Conservation (phyloP, 164 flowering plant species). For the Tinospora cordifolia region DNA sequence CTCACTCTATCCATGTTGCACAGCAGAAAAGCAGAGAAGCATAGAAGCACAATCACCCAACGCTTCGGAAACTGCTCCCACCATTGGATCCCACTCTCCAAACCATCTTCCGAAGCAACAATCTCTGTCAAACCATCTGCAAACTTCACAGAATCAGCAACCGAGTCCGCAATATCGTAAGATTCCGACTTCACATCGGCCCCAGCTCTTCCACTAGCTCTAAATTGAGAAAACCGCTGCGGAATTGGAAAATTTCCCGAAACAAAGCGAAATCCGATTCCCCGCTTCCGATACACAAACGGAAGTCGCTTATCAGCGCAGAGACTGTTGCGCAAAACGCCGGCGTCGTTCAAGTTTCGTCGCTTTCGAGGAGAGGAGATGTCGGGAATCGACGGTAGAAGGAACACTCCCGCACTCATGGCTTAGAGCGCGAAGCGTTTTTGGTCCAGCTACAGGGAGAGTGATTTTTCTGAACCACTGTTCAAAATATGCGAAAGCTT, state of each 20-base stretch:
- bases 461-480: background rate
- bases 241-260: constrained; percentile 13
- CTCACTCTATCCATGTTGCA: constrained; percentile 97
- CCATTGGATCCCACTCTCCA: constrained; percentile 34
- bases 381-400: constrained; percentile 28
- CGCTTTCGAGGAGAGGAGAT: constrained; percentile 10
- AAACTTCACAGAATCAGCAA: constrained; percentile 32
- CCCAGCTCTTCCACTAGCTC: constrained; percentile 25
- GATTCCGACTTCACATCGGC: constrained; percentile 60
- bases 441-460: constrained; percentile 1
- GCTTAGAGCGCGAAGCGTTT: constrained; percentile 15
- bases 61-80: constrained; percentile 84
- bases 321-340: constrained; percentile 5
- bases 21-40: constrained; percentile 85
- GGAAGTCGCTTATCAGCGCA: constrained; percentile 6
- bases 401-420: constrained; percentile 47
- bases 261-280: constrained; percentile 16
- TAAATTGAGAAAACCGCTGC: constrained; percentile 11
- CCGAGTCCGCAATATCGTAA: constrained; percentile 29
- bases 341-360: constrained; percentile 5
- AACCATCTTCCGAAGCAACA: constrained; percentile 23
- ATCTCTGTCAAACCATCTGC: constrained; percentile 21
- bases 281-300: constrained; percentile 7
- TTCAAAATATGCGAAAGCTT: background rate
- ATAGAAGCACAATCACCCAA: constrained; percentile 81